Base-by-base conservation (phyloP, 1,284 basidiomycete species). In the Prillingera fragicola region DNA sequence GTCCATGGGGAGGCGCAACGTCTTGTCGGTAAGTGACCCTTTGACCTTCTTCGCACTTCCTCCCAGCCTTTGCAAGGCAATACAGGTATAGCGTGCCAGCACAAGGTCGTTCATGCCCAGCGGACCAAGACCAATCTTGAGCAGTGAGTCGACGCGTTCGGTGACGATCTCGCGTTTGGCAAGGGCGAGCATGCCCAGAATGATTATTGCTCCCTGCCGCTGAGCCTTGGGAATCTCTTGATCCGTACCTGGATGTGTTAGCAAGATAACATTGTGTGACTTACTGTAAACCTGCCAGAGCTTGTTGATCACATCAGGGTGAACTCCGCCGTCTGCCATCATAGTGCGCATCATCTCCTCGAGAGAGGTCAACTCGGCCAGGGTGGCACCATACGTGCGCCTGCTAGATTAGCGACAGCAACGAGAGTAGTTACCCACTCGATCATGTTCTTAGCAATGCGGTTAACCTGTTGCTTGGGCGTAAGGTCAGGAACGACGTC, bases 391-490 rank as follows among this genome's bases (percentile, higher is more conserved):
- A 60, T 89, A 91, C 0, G 91, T 95, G 36, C 85, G 75, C 64
- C 89, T 92, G 55, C 2, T n/a, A 38, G 33, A 22, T 32, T 27
- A 38, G 22, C 42, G 28, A 37, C 19, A 2, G 4, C 13, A 3
- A 7, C 2, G n/a, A n/a, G 2, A n/a, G 1, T 3, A 6, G 3
- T 14, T 17, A 75, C 83, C 41, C 45, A 91, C 90, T 92, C 86
- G 41, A 98, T 89, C 82, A 98, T 88, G 67, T 98, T 96, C 72
- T 90, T 91, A n/a, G 92, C 80, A 37, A 98, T 94, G n/a, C 90
- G 77, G 56, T 83, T 91, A 45, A 95, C 79, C 65, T 96, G 88
- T 49, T 84, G 83, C 67, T 90, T 90, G 1, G 84, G 78, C 18
- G 82, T 78, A 56, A 87, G 73, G 48, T 73, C 72, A 9, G 65